Evolutionary conservation across 2,329 filamentous ascomycete species (phyloP).

Genomic region (Fusarium sp.): DNA sequence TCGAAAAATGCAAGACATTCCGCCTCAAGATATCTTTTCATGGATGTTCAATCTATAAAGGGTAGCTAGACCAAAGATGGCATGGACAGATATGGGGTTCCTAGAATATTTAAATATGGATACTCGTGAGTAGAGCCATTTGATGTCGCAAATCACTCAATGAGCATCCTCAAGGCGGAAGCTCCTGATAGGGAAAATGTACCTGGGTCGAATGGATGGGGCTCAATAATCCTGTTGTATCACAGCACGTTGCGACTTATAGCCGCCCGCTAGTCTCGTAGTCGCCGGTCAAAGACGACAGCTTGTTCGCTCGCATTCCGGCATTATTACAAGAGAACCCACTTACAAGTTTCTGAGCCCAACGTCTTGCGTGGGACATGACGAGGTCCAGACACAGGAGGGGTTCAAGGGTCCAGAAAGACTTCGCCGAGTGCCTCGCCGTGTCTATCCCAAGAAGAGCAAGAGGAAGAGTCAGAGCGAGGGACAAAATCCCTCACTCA

Average conservation of each 20-base stretch:
- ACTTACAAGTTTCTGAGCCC: constrained; percentile 18
- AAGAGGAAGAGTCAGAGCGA: constrained; percentile 14
- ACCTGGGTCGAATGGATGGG: constrained; percentile 6
- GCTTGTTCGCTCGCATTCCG: constrained; percentile 36
- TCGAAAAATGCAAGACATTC: constrained; percentile 12
- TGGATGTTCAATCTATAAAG: constrained; percentile 20
- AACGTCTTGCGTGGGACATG: constrained; percentile 14
- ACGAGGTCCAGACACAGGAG: constrained; percentile 26
- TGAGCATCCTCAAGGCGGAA: constrained; percentile 16
- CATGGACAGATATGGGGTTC: constrained; percentile 16
- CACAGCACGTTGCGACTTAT: constrained; percentile 27
- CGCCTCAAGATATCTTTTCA: not conserved
- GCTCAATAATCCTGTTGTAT: constrained; percentile 23
- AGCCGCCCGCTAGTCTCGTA: constrained; percentile 34
- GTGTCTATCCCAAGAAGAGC: constrained; percentile 39
- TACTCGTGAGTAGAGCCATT: not conserved
- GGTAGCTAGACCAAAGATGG: constrained; percentile 23
- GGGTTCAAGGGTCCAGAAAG: constrained; percentile 34
- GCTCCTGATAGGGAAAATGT: constrained; percentile 23
- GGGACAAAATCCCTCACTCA: constrained; percentile 40
- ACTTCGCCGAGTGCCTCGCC: constrained; percentile 33
- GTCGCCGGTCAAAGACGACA: constrained; percentile 25
- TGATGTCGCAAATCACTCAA: constrained; percentile 27
- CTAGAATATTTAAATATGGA: not conserved
- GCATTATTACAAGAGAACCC: constrained; percentile 33